phyloP scores from a whole-genome alignment of 2,329 filamentous ascomycete genomes.

The Coleophoma eucalyptorum region DNA sequence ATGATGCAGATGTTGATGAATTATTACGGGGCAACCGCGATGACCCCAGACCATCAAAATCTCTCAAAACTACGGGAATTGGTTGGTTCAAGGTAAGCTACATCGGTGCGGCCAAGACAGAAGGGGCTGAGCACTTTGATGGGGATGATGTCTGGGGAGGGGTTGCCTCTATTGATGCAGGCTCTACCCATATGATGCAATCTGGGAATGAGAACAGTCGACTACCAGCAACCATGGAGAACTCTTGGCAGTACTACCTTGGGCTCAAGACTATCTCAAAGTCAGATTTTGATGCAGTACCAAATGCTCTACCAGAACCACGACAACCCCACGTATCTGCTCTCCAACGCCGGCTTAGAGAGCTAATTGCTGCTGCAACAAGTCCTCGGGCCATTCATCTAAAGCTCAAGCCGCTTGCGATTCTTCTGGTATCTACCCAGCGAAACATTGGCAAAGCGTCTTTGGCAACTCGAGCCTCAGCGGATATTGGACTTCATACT shows the following conservation, averaged over 20 bases:
- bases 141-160: slow-evolving; percentile 78
- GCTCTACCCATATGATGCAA: slow-evolving; percentile 84
- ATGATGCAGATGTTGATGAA: slow-evolving; percentile 69
- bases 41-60: slow-evolving; percentile 35
- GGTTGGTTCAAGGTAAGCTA: slow-evolving; percentile 93
- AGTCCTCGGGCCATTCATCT: slow-evolving; percentile 83
- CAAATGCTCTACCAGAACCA: slow-evolving; percentile 34
- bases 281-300: slow-evolving; percentile 34
- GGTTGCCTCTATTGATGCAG: slow-evolving; percentile 80
- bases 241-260: slow-evolving; percentile 86
- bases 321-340: slow-evolving; percentile 50
- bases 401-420: slow-evolving; percentile 81
- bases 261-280: slow-evolving; percentile 67
- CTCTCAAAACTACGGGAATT: slow-evolving; percentile 44
- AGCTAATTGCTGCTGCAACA: slow-evolving; percentile 83
- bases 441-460: slow-evolving; percentile 91
- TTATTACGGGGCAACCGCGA: slow-evolving; percentile 44
- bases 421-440: slow-evolving; percentile 87
- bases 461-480: slow-evolving; percentile 70
- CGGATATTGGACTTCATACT: slow-evolving; percentile 85
- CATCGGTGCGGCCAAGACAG: slow-evolving; percentile 54
- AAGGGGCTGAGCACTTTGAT: slow-evolving; percentile 48
- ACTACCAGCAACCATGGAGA: slow-evolving; percentile 71
- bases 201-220: slow-evolving; percentile 82
- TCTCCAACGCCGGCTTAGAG: slow-evolving; percentile 69